A percentile compares a stretch with the other conserved stretches of the same genome.
Conservation (phyloP, 2,329 filamentous ascomycete genomes). For the Colletotrichum higginsianum region DNA sequence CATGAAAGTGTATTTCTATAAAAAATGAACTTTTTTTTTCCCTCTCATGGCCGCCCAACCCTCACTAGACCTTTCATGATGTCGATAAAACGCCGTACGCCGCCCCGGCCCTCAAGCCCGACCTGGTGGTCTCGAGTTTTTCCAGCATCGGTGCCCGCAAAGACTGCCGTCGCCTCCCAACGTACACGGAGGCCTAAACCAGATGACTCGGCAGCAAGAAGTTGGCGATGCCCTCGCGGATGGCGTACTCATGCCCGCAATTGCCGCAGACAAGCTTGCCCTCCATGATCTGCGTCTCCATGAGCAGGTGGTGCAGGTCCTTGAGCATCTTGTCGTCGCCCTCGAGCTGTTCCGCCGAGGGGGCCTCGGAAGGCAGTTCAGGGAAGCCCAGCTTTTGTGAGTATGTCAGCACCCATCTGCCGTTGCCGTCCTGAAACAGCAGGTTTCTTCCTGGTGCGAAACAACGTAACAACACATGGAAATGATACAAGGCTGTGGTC, state of each 20-base stretch:
- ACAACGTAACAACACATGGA: background rate
- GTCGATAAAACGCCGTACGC: slow-evolving; percentile 37
- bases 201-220: slow-evolving; percentile 95
- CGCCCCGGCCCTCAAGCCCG: too few species aligned
- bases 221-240: slow-evolving; percentile 97
- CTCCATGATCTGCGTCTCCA: slow-evolving; percentile 91
- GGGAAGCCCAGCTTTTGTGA: slow-evolving; percentile 81
- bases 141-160: background rate
- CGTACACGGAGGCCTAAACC: slow-evolving; percentile 64
- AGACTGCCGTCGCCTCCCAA: background rate
- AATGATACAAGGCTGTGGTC: background rate
- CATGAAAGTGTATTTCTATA: slow-evolving; percentile 39
- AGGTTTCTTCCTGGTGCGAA: background rate
- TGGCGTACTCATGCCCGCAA: slow-evolving; percentile 93
- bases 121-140: slow-evolving; percentile 1
- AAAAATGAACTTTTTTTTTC: slow-evolving; percentile 32
- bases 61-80: slow-evolving; percentile 11
- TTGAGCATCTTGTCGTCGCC: slow-evolving; percentile 78
- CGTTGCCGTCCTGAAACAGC: background rate
- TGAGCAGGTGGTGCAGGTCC: slow-evolving; percentile 84
- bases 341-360: slow-evolving; percentile 73
- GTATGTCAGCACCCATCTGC: slow-evolving; percentile 20
- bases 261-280: slow-evolving; percentile 92
- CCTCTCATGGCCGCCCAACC: slow-evolving; percentile 29
- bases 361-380: slow-evolving; percentile 75